Evolutionary conservation across 257 asterid genomes (phyloP).

Genomic region (Rhazya stricta): DNA sequence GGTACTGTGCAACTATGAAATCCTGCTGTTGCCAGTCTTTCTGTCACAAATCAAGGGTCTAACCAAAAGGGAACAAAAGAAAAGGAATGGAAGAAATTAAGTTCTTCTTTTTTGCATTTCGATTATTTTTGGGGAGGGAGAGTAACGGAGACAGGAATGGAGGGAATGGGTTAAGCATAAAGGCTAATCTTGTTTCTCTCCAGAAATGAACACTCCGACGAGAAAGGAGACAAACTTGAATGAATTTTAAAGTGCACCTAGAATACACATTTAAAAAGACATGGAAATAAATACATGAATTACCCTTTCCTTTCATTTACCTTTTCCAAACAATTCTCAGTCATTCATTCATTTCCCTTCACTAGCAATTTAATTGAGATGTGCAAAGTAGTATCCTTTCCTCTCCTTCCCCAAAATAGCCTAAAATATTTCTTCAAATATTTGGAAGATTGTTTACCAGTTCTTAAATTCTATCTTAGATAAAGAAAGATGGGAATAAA

Average conservation of each 20-base stretch:
- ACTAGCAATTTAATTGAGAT: neutral
- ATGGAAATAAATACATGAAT: neutral
- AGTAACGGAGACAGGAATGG: neutral
- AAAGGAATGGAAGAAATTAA: neutral
- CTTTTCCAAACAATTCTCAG: neutral
- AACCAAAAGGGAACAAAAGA: neutral
- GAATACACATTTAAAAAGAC: neutral
- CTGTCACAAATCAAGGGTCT: neutral
- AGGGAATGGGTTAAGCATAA: neutral
- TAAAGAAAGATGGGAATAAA: neutral
- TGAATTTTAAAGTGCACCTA: neutral
- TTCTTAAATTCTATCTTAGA: neutral
- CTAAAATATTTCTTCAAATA: neutral
- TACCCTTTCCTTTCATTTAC: neutral
- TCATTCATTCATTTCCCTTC: neutral
- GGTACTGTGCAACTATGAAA: neutral
- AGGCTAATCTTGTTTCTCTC: neutral
- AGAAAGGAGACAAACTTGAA: neutral
- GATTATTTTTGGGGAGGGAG: neutral
- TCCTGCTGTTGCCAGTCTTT: neutral
- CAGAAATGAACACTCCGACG: neutral
- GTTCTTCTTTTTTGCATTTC: neutral
- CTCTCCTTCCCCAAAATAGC: neutral
- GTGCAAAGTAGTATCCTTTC: neutral
- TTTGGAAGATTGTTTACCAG: neutral